phyloP scores from a whole-genome alignment of 78 protist genomes.

The Dictyostelium capitatum region DNA sequence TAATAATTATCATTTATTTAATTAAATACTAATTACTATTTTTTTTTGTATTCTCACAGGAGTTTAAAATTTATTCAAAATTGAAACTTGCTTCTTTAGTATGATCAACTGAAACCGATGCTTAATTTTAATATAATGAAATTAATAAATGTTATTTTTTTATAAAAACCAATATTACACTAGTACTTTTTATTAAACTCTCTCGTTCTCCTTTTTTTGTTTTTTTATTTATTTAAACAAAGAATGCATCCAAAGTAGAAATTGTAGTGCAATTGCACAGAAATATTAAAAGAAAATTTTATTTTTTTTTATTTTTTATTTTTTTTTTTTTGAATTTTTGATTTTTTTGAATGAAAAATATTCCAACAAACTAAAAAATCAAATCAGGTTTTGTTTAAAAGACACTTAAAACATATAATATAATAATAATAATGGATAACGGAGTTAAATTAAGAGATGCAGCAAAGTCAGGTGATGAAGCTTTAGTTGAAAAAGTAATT shows the following conservation, averaged over 20 bases:
- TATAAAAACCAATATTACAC: no score
- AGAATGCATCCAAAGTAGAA: no score
- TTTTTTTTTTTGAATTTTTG: background rate
- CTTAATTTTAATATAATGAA: no score
- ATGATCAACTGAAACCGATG: no score
- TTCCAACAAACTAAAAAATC: background rate
- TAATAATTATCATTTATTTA: background rate
- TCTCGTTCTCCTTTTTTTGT: no score
- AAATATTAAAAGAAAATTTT: background rate
- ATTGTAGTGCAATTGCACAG: no score
- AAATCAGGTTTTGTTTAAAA: background rate
- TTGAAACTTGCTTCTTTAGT: background rate
- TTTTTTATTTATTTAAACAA: no score
- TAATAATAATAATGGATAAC: slow-evolving; percentile 2
- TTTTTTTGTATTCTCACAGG: no score
- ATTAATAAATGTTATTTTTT: no score
- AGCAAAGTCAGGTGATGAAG: slow-evolving; percentile 74
- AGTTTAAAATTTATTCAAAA: no score
- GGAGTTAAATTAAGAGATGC: slow-evolving; percentile 79
- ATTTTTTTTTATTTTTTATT: slow-evolving; percentile 2
- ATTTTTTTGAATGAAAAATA: background rate
- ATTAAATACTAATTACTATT: no score
- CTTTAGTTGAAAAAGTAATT: slow-evolving; percentile 37
- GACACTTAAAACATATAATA: background rate
- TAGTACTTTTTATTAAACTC: no score